Base-by-base conservation (phyloP, 2,329 filamentous ascomycete genomes). In the Pyrenophora tritici-repentis region DNA sequence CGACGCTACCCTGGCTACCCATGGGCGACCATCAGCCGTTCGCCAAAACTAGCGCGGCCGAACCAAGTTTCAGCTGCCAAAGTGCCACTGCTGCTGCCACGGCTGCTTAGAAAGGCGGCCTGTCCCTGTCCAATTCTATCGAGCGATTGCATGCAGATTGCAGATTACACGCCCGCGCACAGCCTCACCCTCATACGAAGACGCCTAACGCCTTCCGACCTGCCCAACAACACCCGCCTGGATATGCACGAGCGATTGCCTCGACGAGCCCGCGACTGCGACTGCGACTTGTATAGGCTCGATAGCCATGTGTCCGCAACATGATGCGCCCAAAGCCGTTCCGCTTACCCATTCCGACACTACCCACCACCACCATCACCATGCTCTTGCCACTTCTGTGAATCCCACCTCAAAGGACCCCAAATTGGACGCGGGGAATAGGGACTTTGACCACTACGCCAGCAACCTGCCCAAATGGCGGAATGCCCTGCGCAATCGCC, bases 391-490 rank as follows among this genome's bases (percentile, higher is more conserved):
- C 20, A 4, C 7, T 4, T 7, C 24, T 29, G 24, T 10, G 24
- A 29, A 9, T 29, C 5, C 8, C 39, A 9, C 40, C 26, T 12
- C 6, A 14, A 38, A 61, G 53, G 56, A 65, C 46, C 64, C 59
- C 47, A 52, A 62, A 46, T 64, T 68, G 44, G 88, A 92, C 73
- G 92, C 92, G 46, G 92, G 92, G 42, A 78, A 96, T 71, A 85
- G 84, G 73, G 91, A 88, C 71, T 78, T 91, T 50, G 85, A 95
- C 76, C 78, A 80, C 65, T 81, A 96, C 76, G 91, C 88, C 68
- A 84, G 86, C 72, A 86, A 86, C 61, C 85, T 99, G 51, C 92
- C 94, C 47, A 75, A 75, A 82, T 97, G 94, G 94, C 87, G 94
- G 66, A 96, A 97, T 78, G 78, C 80, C 56, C 76, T 96, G 62